Base-by-base conservation (phyloP, 164 flowering plant genomes). In the Hamamelis virginiana region DNA sequence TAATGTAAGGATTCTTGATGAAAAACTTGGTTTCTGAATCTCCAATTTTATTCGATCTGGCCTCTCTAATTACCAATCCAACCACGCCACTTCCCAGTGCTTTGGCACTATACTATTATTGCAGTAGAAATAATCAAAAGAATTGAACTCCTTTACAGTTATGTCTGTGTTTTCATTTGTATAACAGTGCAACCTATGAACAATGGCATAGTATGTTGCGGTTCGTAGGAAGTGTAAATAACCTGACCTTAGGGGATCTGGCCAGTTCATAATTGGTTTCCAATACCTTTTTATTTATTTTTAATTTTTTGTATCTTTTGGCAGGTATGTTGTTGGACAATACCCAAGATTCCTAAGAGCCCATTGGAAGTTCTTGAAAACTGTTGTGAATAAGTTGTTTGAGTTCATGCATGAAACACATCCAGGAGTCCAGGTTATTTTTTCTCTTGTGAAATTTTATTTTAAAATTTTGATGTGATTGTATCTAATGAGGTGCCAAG, bases 391-490 rank as follows among this genome's bases (percentile, higher is more conserved):
- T 68, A 96, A 96, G 79, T 75, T 96, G 84, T 96, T 96, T 68
- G 99, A 96, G 80, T 96, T 96, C 78, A 96, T 96, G 99, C 99
- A 96, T 67, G 99, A 96, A 77, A 89, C 96, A 28, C 99, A 96
- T 84, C 99, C 98, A 1, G 99, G 99, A 72, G 99, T 96, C 70
- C 99, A 96, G 99, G 99, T 96, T 18, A 21, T 57, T 38, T 66
- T 70, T 51, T 27, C 27, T 9, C 2, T 45, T 22, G 8, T 59
- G 18, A 11, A 43, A 55, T 44, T 57, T 38, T 65, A 8, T 21
- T 57, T 63, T 23, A 25, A 33, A 33, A 33, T 33, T 6, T 33
- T 2, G 2, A 33, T 33, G 6, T 2, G 41, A 33, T 33, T 33
- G 41, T n/a, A n/a, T n/a, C n/a, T n/a, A n/a, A n/a, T 33, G 41